Evolutionary conservation across 208 protist genomes (phyloP).

Genomic region (Leishmania turanica): DNA sequence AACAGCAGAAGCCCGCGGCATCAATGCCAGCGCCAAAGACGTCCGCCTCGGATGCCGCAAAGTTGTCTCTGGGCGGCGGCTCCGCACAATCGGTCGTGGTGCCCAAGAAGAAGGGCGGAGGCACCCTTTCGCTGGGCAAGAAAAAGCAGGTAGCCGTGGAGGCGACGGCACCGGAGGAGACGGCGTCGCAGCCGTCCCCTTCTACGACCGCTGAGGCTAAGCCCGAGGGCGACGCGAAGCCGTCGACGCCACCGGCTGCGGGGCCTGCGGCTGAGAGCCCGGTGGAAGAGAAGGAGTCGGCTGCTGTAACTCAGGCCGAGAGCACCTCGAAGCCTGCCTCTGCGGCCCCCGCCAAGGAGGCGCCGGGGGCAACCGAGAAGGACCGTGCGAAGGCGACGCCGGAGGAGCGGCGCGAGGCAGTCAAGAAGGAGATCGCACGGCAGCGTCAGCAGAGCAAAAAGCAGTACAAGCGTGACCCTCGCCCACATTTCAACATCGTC

Average conservation of each 20-base stretch:
- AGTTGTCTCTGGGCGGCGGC: constrained; percentile 64
- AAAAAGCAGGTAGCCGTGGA: constrained; percentile 62
- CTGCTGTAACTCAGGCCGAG: background rate
- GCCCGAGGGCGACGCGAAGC: constrained; percentile 17
- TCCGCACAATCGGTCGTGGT: constrained; percentile 30
- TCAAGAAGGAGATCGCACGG: constrained; percentile 76
- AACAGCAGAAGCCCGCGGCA: constrained; percentile 1
- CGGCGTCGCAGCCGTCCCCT: background rate
- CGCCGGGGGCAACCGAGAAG: constrained; percentile 6
- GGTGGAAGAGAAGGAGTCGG: background rate
- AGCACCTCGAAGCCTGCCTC: constrained; percentile 25
- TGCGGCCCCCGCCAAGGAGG: constrained; percentile 24
- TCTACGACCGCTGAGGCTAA: constrained; percentile 25
- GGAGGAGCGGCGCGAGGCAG: constrained; percentile 71
- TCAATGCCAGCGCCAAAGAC: constrained; percentile 18
- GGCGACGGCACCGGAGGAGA: constrained; percentile 18
- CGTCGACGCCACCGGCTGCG: constrained; percentile 4
- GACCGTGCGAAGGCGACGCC: constrained; percentile 47
- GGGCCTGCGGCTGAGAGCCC: constrained; percentile 1
- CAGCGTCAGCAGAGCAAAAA: constrained; percentile 70
- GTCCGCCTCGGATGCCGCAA: constrained; percentile 39
- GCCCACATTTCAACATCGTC: constrained; percentile 98
- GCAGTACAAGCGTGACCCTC: constrained; percentile 76
- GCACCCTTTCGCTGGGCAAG: constrained; percentile 71
- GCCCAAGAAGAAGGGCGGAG: constrained; percentile 71